Conservation (phyloP, 495 filamentous ascomycete species). For the Haplographium delicatum region DNA sequence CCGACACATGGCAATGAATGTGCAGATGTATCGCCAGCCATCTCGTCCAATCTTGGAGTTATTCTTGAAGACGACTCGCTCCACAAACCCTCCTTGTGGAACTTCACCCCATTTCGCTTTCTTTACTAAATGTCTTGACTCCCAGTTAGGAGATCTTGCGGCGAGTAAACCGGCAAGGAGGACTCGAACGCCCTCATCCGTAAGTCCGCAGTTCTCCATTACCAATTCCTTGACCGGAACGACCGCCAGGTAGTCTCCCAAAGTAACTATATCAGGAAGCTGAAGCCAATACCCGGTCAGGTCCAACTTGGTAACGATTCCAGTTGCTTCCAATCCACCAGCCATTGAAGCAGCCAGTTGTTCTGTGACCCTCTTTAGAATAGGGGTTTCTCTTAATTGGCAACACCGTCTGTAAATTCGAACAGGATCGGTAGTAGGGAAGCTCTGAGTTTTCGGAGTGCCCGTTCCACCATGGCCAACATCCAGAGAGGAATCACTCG, state of each 20-base stretch:
- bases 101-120: constrained; percentile 26
- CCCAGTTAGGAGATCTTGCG: constrained; percentile 57
- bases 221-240: constrained; percentile 83
- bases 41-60: constrained; percentile 77
- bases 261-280: constrained; percentile 72
- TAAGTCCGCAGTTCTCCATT: constrained; percentile 80
- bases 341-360: constrained; percentile 70
- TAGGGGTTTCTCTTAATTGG: constrained; percentile 84
- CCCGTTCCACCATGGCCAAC: constrained; percentile 25
- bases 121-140: constrained; percentile 36
- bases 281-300: constrained; percentile 80
- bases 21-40: constrained; percentile 86
- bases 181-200: constrained; percentile 78
- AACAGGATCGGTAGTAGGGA: constrained; percentile 83
- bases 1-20: constrained; percentile 85
- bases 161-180: constrained; percentile 83
- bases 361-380: constrained; percentile 81
- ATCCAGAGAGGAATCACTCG: constrained; percentile 38
- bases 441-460: constrained; percentile 51
- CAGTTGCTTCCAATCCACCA: constrained; percentile 52
- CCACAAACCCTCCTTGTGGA: constrained; percentile 62
- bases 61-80: constrained; percentile 85
- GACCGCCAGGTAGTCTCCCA: constrained; percentile 90
- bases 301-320: constrained; percentile 74
- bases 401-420: constrained; percentile 94